Evolutionary conservation across 1,284 basidiomycete species (phyloP).

Genomic region (Melampsora americana): DNA sequence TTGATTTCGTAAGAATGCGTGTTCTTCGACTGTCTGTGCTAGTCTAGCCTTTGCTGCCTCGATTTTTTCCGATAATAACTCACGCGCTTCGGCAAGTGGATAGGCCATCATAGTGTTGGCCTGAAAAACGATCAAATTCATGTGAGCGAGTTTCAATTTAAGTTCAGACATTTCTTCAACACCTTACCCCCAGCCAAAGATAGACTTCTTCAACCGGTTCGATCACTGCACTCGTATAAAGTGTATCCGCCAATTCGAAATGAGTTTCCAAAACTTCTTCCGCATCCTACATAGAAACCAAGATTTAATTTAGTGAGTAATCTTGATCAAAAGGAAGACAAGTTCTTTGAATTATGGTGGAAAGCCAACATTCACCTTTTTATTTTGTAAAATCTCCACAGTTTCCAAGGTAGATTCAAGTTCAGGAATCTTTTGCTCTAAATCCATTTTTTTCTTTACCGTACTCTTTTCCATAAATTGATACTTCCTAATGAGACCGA

Average conservation of each 20-base stretch:
- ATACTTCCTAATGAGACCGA: conserved; percentile 71
- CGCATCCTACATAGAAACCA: conserved; percentile 56
- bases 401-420: conserved; percentile 88
- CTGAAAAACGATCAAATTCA: not conserved
- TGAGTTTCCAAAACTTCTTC: conserved; percentile 71
- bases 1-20: conserved; percentile 91
- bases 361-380: no score
- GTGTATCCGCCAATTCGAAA: conserved; percentile 93
- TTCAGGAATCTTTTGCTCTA: conserved; percentile 94
- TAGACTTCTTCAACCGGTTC: conserved; percentile 84
- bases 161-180: not conserved
- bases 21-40: conserved; percentile 72
- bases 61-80: conserved; percentile 76
- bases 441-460: conserved; percentile 69
- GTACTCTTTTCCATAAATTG: conserved; percentile 93
- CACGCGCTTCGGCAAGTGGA: conserved; percentile 74
- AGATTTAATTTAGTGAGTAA: no score
- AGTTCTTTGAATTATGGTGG: no score
- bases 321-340: no score
- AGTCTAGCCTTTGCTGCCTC: conserved; percentile 68
- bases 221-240: conserved; percentile 84
- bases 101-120: conserved; percentile 98
- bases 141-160: not conserved
- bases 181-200: conserved; percentile 76
- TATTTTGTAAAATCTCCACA: conserved; percentile 68